Evolutionary conservation across 192 early-diverging fungal genomes (phyloP).

Genomic region (Irineochytrium annulatum): DNA sequence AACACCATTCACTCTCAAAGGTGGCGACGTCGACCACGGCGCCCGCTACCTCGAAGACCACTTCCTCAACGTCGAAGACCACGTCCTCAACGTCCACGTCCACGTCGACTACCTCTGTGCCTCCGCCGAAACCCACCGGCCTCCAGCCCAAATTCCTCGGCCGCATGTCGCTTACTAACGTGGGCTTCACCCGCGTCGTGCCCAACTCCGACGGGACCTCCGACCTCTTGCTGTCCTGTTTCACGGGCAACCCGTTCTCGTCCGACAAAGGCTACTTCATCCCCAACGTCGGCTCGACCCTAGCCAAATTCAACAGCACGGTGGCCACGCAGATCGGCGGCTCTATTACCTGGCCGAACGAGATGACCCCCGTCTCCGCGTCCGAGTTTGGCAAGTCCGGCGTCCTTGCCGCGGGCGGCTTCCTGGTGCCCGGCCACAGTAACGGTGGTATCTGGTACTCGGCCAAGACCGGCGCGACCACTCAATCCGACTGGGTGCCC

Average conservation of each 20-base stretch:
- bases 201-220: conserved; percentile 6
- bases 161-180: not conserved
- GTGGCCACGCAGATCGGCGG: conserved; percentile 3
- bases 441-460: conserved; percentile 20
- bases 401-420: conserved; percentile 17
- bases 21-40: too few relatives aligned
- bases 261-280: not conserved
- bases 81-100: not conserved
- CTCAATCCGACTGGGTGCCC: not conserved
- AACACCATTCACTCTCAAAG: too few relatives aligned
- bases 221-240: not conserved
- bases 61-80: not conserved
- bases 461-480: conserved; percentile 7
- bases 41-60: not conserved
- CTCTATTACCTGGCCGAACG: conserved; percentile 19
- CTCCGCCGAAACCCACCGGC: not conserved
- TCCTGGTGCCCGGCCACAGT: conserved; percentile 9
- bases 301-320: not conserved
- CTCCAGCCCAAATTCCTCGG: not conserved
- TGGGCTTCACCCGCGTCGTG: not conserved
- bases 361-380: conserved; percentile 1
- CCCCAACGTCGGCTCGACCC: conserved; percentile 3
- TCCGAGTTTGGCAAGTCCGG: conserved; percentile 16
- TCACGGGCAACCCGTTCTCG: not conserved
- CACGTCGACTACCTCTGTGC: not conserved